These are phyloP conservation scores for Elongisporangium senticosum DNA, from an alignment of 352 stramenopile genomes.

Conservation along the genomic window DNA sequence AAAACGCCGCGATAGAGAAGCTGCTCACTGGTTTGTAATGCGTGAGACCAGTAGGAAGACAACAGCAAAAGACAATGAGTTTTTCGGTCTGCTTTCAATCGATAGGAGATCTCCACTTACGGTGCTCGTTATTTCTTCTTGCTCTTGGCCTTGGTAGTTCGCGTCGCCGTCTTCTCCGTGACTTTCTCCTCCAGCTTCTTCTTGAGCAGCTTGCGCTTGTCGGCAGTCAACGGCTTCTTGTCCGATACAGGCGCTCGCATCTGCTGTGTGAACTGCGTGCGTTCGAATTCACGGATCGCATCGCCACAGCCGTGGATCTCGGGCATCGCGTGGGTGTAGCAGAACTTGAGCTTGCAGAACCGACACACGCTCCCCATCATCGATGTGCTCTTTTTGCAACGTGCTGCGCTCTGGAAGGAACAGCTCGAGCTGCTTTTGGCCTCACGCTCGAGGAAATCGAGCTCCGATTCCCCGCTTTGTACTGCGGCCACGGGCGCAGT, in stretches of 20 bases:
- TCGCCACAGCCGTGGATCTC: slow-evolving; percentile 78
- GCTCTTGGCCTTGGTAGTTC: slow-evolving; percentile 34
- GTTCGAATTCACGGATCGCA: slow-evolving; percentile 55
- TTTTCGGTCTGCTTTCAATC: neutral
- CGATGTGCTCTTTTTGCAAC: slow-evolving; percentile 55
- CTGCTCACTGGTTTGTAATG: slow-evolving; percentile 63
- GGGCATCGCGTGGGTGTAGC: slow-evolving; percentile 64
- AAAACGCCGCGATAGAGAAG: slow-evolving; percentile 86
- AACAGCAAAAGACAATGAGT: neutral
- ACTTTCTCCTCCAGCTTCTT: slow-evolving; percentile 71
- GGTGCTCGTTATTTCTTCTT: slow-evolving; percentile 60
- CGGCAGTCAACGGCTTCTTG: slow-evolving; percentile 32
- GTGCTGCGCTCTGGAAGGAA: slow-evolving; percentile 31
- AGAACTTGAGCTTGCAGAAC: slow-evolving; percentile 86
- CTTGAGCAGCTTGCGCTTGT: slow-evolving; percentile 64
- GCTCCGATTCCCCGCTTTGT: slow-evolving; percentile 52
- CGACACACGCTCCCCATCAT: slow-evolving; percentile 68
- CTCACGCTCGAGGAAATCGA: slow-evolving; percentile 67
- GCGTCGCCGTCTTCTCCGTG: slow-evolving; percentile 35
- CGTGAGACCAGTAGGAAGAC: neutral
- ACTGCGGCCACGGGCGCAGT: slow-evolving; percentile 21
- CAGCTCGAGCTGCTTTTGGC: slow-evolving; percentile 47
- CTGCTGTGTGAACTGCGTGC: slow-evolving; percentile 42
- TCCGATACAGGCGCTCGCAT: slow-evolving; percentile 10
- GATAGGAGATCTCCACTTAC: neutral